Evolutionary conservation across 2,329 filamentous ascomycete genomes (phyloP).

Genomic region (Sclerotinia nivalis): DNA sequence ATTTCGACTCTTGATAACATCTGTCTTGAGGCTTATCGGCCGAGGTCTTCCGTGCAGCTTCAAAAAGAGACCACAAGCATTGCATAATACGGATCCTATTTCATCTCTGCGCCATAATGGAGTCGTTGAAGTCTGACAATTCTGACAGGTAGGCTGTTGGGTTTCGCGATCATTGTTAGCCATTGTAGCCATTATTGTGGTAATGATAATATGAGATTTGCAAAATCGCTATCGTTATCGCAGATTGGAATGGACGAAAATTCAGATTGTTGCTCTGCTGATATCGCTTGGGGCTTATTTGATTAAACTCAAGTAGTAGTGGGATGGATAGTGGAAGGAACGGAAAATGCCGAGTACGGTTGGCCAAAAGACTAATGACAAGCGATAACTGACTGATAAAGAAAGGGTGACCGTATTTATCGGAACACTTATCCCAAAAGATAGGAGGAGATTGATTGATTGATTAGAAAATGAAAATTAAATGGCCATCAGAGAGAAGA

Average conservation of each 20-base stretch:
- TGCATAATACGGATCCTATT: slow-evolving; percentile 92
- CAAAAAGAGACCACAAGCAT: slow-evolving; percentile 95
- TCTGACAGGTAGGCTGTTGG: slow-evolving; percentile 91
- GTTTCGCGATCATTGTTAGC: slow-evolving; percentile 49
- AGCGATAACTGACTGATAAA: background rate
- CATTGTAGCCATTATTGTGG: slow-evolving; percentile 51
- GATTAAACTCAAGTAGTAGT: slow-evolving; percentile 4
- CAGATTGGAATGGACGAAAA: slow-evolving; percentile 23
- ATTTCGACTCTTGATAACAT: slow-evolving; percentile 99
- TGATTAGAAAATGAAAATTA: background rate
- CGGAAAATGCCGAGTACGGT: slow-evolving; percentile 14
- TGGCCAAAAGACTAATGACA: slow-evolving; percentile 9
- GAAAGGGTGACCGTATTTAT: slow-evolving; percentile 17
- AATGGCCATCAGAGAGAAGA: slow-evolving; percentile 6
- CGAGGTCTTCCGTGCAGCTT: slow-evolving; percentile 93
- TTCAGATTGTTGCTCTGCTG: slow-evolving; percentile 22
- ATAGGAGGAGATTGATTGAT: background rate
- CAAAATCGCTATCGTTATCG: slow-evolving; percentile 26
- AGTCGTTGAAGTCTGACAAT: slow-evolving; percentile 93
- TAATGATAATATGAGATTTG: slow-evolving; percentile 21
- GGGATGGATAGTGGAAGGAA: background rate
- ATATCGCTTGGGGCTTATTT: slow-evolving; percentile 16
- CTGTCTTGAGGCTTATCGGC: slow-evolving; percentile 95
- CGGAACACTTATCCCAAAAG: slow-evolving; percentile 1
- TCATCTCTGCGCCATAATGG: slow-evolving; percentile 98